Evolutionary conservation across 345 rosid species (phyloP).

Genomic region (Dovyalis caffra): DNA sequence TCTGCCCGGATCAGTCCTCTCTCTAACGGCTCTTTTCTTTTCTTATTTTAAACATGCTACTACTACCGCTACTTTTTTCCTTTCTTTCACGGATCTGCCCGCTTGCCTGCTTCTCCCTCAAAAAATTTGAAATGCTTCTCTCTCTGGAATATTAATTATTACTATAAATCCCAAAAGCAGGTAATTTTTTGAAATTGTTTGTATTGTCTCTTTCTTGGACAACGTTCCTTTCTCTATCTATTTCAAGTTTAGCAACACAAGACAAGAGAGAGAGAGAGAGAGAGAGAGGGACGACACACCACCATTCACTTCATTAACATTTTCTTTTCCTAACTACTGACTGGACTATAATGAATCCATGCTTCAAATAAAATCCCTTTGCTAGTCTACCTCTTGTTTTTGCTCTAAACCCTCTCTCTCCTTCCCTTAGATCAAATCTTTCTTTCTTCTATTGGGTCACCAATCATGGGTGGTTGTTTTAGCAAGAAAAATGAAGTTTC

Average conservation of each 20-base stretch:
- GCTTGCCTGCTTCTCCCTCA: not conserved
- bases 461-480: slow-evolving; percentile 62
- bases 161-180: slow-evolving; percentile 1
- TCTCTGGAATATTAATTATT: slow-evolving; percentile 5
- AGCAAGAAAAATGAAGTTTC: slow-evolving; percentile 48
- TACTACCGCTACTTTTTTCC: slow-evolving; percentile 23
- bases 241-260: not conserved
- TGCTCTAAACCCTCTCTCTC: not conserved
- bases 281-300: not conserved
- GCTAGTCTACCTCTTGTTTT: not conserved
- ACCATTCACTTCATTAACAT: not conserved
- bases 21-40: too few relatives aligned
- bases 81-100: not conserved
- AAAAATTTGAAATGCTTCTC: not conserved
- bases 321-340: too few relatives aligned
- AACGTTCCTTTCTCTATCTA: slow-evolving; percentile 13
- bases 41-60: too few relatives aligned
- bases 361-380: not conserved
- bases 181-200: slow-evolving; percentile 29
- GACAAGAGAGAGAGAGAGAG: not conserved
- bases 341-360: too few relatives aligned
- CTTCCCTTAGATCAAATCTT: not conserved
- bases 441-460: not conserved
- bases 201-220: slow-evolving; percentile 23
- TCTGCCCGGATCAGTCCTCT: too few relatives aligned